Evolutionary conservation across 2,329 filamentous ascomycete genomes (phyloP).

Genomic region (Magnaporthiopsis poae): DNA sequence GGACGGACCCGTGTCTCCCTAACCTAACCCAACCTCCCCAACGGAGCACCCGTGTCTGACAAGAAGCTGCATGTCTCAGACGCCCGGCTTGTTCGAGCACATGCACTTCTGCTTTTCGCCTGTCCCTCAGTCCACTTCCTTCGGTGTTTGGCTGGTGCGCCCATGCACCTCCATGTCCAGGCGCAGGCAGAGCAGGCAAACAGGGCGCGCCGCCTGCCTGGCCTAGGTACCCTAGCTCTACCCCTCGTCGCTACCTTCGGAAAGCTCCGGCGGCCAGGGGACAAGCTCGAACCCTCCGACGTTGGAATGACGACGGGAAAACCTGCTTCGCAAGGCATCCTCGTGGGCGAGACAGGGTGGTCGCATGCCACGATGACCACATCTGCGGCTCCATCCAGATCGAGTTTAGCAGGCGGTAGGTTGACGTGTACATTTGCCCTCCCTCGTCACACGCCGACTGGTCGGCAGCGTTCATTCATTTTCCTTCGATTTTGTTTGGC

Average conservation of each 20-base stretch:
- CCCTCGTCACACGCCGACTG: not conserved
- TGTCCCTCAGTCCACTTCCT: not conserved
- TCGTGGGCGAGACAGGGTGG: not conserved
- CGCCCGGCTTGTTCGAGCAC: not conserved
- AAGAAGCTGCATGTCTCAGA: not conserved
- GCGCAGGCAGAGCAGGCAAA: not conserved
- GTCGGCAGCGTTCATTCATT: too few relatives aligned
- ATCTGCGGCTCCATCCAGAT: not conserved
- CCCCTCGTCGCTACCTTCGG: not conserved
- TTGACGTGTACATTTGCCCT: not conserved
- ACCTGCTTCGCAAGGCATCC: not conserved
- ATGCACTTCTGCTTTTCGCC: not conserved
- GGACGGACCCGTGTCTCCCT: not conserved
- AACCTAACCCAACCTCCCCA: not conserved
- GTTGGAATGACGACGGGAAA: not conserved
- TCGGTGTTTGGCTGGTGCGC: not conserved
- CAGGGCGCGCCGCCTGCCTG: not conserved
- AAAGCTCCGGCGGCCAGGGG: not conserved
- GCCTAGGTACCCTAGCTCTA: not conserved
- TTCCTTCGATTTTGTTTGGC: not conserved
- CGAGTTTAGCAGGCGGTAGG: not conserved
- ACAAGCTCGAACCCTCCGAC: not conserved
- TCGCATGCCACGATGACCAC: not conserved
- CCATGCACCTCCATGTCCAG: not conserved
- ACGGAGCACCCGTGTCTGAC: not conserved